Conservation (phyloP, 192 early-diverging fungal genomes). For the Coemansia sp. region DNA sequence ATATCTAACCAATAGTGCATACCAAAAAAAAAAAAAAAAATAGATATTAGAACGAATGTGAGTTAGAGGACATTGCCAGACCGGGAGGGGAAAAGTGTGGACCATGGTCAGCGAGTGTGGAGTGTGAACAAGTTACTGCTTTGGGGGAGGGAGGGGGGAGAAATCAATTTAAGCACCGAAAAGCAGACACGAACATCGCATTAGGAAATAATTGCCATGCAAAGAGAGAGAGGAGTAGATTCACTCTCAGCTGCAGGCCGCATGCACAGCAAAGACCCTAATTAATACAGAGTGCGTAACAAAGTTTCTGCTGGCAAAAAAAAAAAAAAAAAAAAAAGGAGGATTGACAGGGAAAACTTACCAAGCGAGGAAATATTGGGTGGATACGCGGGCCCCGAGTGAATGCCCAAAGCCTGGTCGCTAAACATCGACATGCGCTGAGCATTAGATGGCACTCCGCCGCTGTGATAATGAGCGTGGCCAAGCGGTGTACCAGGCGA, state of each 20-base stretch:
- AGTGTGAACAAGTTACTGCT: slow-evolving; percentile 2
- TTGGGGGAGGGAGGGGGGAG: background rate
- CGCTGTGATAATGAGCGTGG: slow-evolving; percentile 7
- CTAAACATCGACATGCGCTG: slow-evolving; percentile 14
- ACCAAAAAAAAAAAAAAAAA: background rate
- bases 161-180: slow-evolving; percentile 5
- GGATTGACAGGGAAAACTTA: slow-evolving; percentile 20
- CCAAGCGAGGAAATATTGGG: slow-evolving; percentile 26
- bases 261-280: background rate
- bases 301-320: background rate
- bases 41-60: background rate
- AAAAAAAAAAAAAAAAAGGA: background rate
- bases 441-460: background rate
- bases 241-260: background rate
- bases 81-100: background rate
- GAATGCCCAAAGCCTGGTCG: slow-evolving; percentile 3
- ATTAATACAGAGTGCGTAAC: background rate
- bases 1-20: slow-evolving; percentile 33
- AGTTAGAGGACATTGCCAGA: background rate
- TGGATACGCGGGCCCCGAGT: slow-evolving; percentile 13
- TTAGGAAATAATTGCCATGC: slow-evolving; percentile 7
- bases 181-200: background rate
- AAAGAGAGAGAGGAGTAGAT: background rate
- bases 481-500: background rate
- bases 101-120: background rate